Percentiles rank a stretch among this genome's conserved stretches.
phyloP scores from a whole-genome alignment of 257 asterid genomes.

The Nemophila menziesii region DNA sequence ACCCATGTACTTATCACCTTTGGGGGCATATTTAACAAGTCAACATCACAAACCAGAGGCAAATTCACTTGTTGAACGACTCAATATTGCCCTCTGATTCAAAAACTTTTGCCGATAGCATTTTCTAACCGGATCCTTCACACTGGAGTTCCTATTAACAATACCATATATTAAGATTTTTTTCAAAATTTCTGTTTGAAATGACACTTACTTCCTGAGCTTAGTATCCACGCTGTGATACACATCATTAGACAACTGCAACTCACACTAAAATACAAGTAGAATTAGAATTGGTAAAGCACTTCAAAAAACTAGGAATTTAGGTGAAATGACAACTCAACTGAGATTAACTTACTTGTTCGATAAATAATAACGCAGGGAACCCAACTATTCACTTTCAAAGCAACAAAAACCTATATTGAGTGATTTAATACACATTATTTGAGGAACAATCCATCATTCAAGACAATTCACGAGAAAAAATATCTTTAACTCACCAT shows the following conservation, averaged over 20 bases:
- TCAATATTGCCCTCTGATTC: slow-evolving; percentile 2
- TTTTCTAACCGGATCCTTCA: not conserved
- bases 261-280: slow-evolving; percentile 18
- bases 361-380: slow-evolving; percentile 12
- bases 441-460: not conserved
- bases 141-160: not conserved
- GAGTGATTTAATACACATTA: not conserved
- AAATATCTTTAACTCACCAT: slow-evolving; percentile 22
- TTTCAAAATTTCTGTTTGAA: slow-evolving; percentile 4
- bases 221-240: slow-evolving; percentile 11
- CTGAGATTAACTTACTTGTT: slow-evolving; percentile 18
- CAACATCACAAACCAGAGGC: not conserved
- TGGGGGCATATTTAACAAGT: not conserved
- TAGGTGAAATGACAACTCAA: not conserved
- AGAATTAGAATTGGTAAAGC: not conserved
- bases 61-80: not conserved
- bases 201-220: slow-evolving; percentile 31
- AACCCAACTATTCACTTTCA: slow-evolving; percentile 19
- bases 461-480: not conserved
- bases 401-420: slow-evolving; percentile 18
- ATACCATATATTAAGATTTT: not conserved
- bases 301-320: slow-evolving; percentile 1
- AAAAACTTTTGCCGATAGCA: slow-evolving; percentile 8
- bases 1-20: not conserved
- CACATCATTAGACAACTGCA: slow-evolving; percentile 24